Evolutionary conservation across 352 stramenopile species (phyloP).

Genomic region (Aphanomyces astaci): DNA sequence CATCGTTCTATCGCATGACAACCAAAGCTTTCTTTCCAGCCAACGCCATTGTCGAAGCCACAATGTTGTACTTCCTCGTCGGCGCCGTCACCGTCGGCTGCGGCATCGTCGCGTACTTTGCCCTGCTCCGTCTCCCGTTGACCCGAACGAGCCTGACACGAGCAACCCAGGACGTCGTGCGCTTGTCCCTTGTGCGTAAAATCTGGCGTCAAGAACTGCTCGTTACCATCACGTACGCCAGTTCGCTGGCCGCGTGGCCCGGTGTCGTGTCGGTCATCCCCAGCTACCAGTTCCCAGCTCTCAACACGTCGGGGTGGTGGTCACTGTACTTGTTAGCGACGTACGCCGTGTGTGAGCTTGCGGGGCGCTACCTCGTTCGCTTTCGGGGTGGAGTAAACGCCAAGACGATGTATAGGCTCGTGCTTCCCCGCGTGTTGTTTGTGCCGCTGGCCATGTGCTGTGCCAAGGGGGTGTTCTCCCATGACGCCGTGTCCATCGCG

Average conservation of each 20-base stretch:
- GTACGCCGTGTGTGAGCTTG: not conserved
- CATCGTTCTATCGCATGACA: not conserved
- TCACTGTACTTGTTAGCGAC: not conserved
- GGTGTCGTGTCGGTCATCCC: not conserved
- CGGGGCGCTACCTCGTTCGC: not conserved
- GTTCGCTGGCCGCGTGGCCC: not conserved
- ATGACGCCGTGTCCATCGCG: constrained; percentile 61
- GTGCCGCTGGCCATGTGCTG: constrained; percentile 65
- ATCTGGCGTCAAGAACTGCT: constrained; percentile 1
- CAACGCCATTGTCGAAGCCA: not conserved
- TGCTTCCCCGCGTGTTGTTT: constrained; percentile 47
- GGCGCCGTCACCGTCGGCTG: not conserved
- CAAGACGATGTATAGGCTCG: constrained; percentile 50
- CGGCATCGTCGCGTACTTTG: constrained; percentile 1
- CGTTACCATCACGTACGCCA: not conserved
- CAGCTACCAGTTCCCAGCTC: not conserved
- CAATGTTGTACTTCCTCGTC: constrained; percentile 1
- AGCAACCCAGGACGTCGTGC: not conserved
- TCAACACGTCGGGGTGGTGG: constrained; percentile 2
- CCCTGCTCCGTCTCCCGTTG: not conserved
- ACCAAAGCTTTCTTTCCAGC: constrained; percentile 2
- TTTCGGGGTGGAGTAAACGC: constrained; percentile 39
- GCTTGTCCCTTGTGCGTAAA: not conserved
- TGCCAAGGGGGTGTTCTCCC: constrained; percentile 58
- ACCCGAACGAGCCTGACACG: not conserved